These are phyloP conservation scores for Phellopilus nigrolimitatus DNA, from an alignment of 1,284 basidiomycete genomes.

Conservation along the genomic window DNA sequence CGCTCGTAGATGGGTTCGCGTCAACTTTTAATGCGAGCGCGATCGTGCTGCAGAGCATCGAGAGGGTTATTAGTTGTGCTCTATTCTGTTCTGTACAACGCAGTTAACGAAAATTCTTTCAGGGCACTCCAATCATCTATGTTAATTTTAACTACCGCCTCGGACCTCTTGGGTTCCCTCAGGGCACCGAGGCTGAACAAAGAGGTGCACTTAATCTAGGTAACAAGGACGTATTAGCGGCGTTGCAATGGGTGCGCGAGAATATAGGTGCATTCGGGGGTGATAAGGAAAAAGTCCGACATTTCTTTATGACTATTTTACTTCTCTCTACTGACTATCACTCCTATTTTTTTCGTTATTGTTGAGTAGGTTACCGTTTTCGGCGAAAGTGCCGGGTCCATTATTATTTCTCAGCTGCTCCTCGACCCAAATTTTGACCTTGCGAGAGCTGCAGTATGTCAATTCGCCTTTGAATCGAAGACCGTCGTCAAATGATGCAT, in stretches of 20 bases:
- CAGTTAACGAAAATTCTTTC: constrained; percentile 15
- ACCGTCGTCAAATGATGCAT: neutral
- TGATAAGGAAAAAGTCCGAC: constrained; percentile 38
- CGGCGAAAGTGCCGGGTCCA: constrained; percentile 50
- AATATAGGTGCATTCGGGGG: constrained; percentile 47
- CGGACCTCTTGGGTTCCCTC: constrained; percentile 45
- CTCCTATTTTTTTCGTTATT: neutral
- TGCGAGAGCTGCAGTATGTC: constrained; percentile 40
- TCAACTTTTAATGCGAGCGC: constrained; percentile 36
- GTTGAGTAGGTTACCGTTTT: constrained; percentile 42
- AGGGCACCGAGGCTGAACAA: constrained; percentile 39
- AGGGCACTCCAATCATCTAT: constrained; percentile 45
- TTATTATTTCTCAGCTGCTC: constrained; percentile 39
- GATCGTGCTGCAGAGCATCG: constrained; percentile 41
- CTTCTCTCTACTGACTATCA: neutral
- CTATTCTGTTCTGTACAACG: constrained; percentile 1
- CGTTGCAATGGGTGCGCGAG: constrained; percentile 43
- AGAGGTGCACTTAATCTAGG: constrained; percentile 40
- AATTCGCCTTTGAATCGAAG: too few relatives aligned
- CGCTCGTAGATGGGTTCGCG: constrained; percentile 32
- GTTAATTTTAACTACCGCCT: constrained; percentile 54
- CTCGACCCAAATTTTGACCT: constrained; percentile 39
- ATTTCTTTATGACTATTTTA: neutral
- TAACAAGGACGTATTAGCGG: constrained; percentile 40
- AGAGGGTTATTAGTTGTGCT: constrained; percentile 32